phyloP scores from a whole-genome alignment of 805 yeast genomes.

The Priceomyces melissophilus region DNA sequence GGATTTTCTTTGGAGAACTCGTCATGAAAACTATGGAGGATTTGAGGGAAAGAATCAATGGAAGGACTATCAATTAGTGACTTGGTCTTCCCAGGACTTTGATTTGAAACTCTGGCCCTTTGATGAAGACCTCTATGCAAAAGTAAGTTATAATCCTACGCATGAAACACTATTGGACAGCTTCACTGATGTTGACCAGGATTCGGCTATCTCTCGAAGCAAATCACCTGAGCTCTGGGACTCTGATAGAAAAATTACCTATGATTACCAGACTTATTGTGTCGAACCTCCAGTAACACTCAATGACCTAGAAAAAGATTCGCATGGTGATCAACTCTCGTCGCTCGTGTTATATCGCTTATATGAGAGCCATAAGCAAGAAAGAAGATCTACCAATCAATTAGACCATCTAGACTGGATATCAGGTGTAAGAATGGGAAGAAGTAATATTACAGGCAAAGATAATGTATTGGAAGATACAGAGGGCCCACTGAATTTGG shows the following conservation, averaged over 20 bases:
- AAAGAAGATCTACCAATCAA: slow-evolving; percentile 32
- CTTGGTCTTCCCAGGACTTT: slow-evolving; percentile 85
- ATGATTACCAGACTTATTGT: slow-evolving; percentile 32
- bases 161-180: slow-evolving; percentile 22
- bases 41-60: slow-evolving; percentile 54
- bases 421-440: slow-evolving; percentile 81
- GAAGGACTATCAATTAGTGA: slow-evolving; percentile 84
- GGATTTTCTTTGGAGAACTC: slow-evolving; percentile 83
- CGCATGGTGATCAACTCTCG: slow-evolving; percentile 33
- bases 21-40: slow-evolving; percentile 39
- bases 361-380: slow-evolving; percentile 36
- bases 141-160: slow-evolving; percentile 37
- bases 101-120: slow-evolving; percentile 81
- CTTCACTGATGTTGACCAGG: slow-evolving; percentile 13
- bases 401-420: slow-evolving; percentile 84
- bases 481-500: slow-evolving; percentile 59
- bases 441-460: slow-evolving; percentile 9
- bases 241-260: slow-evolving; percentile 2
- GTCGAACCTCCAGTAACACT: slow-evolving; percentile 35
- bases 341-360: slow-evolving; percentile 34
- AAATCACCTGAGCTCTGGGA: slow-evolving; percentile 1
- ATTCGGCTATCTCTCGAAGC: slow-evolving; percentile 5
- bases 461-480: slow-evolving; percentile 14
- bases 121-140: slow-evolving; percentile 32
- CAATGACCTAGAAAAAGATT: slow-evolving; percentile 27